phyloP scores from a whole-genome alignment of 2,329 filamentous ascomycete species.

The Lachnellula arida region DNA sequence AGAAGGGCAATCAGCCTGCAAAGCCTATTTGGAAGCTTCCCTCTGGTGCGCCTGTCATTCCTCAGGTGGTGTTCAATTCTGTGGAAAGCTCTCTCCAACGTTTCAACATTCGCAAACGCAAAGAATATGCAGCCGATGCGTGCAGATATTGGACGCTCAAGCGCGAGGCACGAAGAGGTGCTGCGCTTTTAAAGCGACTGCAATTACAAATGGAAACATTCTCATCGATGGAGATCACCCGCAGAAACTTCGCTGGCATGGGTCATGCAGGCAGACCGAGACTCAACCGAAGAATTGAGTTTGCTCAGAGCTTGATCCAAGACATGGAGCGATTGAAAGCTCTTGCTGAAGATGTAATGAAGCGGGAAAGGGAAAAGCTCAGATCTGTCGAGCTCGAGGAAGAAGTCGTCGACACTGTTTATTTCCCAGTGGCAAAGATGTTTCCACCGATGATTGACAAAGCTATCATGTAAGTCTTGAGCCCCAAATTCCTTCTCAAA shows the following conservation, averaged over 20 bases:
- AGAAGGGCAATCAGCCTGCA: slow-evolving; percentile 61
- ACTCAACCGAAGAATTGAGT: slow-evolving; percentile 78
- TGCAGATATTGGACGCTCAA: slow-evolving; percentile 99
- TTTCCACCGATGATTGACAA: slow-evolving; percentile 75
- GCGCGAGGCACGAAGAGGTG: slow-evolving; percentile 84
- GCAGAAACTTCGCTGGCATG: slow-evolving; percentile 94
- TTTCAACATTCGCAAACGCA: slow-evolving; percentile 80
- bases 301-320: slow-evolving; percentile 68
- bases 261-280: slow-evolving; percentile 75
- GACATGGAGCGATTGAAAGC: slow-evolving; percentile 74
- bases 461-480: slow-evolving; percentile 66
- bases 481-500: not conserved
- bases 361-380: slow-evolving; percentile 73
- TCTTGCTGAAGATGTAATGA: slow-evolving; percentile 65
- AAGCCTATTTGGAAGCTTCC: slow-evolving; percentile 87
- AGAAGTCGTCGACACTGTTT: slow-evolving; percentile 79
- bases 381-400: slow-evolving; percentile 71
- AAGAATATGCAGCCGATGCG: slow-evolving; percentile 87
- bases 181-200: slow-evolving; percentile 84
- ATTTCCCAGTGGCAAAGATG: slow-evolving; percentile 80
- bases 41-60: slow-evolving; percentile 91
- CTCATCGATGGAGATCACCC: slow-evolving; percentile 93
- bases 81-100: slow-evolving; percentile 79
- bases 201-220: slow-evolving; percentile 96
- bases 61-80: slow-evolving; percentile 78